phyloP scores from a whole-genome alignment of 352 stramenopile species.

The Pythium sp. region DNA sequence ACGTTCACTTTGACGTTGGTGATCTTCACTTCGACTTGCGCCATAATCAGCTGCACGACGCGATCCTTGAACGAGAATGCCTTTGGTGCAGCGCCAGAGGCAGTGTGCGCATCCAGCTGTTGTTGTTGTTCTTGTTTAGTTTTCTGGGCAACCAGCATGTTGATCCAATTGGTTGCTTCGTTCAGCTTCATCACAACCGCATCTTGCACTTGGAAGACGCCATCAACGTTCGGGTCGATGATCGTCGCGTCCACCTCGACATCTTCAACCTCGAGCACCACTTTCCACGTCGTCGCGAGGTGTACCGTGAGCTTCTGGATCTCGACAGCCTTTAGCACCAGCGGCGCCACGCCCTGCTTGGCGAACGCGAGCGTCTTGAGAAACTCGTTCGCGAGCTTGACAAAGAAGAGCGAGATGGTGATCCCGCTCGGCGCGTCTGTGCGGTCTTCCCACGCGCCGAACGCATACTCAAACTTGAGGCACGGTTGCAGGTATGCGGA shows the following conservation, averaged over 20 bases:
- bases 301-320: slow-evolving; percentile 50
- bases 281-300: slow-evolving; percentile 47
- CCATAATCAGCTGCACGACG: slow-evolving; percentile 55
- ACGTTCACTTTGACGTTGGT: slow-evolving; percentile 38
- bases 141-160: slow-evolving; percentile 31
- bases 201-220: slow-evolving; percentile 44
- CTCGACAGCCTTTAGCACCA: slow-evolving; percentile 33
- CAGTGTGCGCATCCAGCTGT: slow-evolving; percentile 17
- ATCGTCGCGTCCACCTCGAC: slow-evolving; percentile 39
- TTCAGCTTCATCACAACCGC: slow-evolving; percentile 54
- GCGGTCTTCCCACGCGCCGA: slow-evolving; percentile 42
- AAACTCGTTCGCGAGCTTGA: slow-evolving; percentile 49
- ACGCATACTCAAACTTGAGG: slow-evolving; percentile 44
- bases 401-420: slow-evolving; percentile 51
- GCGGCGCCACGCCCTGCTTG: slow-evolving; percentile 51
- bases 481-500: slow-evolving; percentile 51
- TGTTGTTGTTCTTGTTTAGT: slow-evolving; percentile 27
- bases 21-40: slow-evolving; percentile 57
- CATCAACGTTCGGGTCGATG: slow-evolving; percentile 40
- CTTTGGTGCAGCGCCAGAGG: slow-evolving; percentile 18
- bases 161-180: slow-evolving; percentile 40
- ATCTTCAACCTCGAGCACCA: slow-evolving; percentile 52
- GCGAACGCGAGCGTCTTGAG: slow-evolving; percentile 55
- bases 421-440: slow-evolving; percentile 35
- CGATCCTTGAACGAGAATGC: slow-evolving; percentile 60